A percentile compares a stretch with the other conserved stretches of the same genome.
Evolutionary conservation across 169 alveolate species (phyloP).

Genomic region (Pseudocohnilembus persalinus): DNA sequence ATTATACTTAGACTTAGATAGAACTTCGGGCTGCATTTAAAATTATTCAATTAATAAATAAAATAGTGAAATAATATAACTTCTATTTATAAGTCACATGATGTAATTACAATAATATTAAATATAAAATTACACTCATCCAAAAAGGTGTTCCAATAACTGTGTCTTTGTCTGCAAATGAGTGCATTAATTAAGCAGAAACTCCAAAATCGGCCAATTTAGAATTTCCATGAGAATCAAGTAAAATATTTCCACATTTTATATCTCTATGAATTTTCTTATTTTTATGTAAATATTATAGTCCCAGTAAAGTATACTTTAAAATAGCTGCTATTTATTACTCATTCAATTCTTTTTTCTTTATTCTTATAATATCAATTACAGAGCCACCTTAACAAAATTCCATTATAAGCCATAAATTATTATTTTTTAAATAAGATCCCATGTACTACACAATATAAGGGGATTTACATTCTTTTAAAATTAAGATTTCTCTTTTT

Average conservation of each 20-base stretch:
- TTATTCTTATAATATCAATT: constrained; percentile 75
- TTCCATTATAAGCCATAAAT: constrained; percentile 77
- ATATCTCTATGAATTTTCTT: constrained; percentile 86
- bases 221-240: constrained; percentile 74
- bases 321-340: constrained; percentile 77
- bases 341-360: constrained; percentile 67
- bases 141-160: constrained; percentile 80
- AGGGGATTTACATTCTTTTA: constrained; percentile 66
- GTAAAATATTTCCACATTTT: constrained; percentile 84
- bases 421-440: constrained; percentile 70
- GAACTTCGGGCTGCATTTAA: constrained; percentile 86
- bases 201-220: constrained; percentile 88
- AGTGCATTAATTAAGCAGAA: constrained; percentile 68
- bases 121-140: constrained; percentile 77
- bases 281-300: constrained; percentile 75
- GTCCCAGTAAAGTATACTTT: constrained; percentile 75
- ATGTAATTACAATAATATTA: constrained; percentile 78
- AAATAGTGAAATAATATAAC: constrained; percentile 72
- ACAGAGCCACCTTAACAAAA: constrained; percentile 84
- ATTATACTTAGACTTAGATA: constrained; percentile 70
- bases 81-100: constrained; percentile 80
- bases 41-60: constrained; percentile 42
- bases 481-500: constrained; percentile 67
- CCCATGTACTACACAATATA: constrained; percentile 72
- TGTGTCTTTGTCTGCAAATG: constrained; percentile 74